Conservation (phyloP, 306 rosid species). For the Vigna trinervia region DNA sequence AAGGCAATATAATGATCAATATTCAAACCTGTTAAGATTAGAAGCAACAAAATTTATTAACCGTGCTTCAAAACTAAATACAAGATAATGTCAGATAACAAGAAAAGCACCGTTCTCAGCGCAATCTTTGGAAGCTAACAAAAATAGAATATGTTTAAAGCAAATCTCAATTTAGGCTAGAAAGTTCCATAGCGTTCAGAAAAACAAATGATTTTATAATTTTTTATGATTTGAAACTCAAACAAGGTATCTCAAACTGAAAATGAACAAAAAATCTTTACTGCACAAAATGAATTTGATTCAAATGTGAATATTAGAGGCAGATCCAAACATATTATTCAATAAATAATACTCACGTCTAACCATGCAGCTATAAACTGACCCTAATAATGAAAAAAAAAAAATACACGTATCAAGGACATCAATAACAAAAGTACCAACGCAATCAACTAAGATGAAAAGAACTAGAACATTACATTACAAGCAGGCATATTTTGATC, state of each 20-base stretch:
- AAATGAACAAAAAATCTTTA: too few relatives aligned
- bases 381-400: not conserved
- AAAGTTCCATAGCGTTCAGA: not conserved
- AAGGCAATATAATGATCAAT: constrained; percentile 23
- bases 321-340: not conserved
- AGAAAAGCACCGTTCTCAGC: constrained; percentile 12
- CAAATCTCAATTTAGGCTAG: not conserved
- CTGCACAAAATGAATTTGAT: not conserved
- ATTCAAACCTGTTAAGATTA: not conserved
- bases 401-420: not conserved
- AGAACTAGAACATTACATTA: not conserved
- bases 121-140: constrained; percentile 18
- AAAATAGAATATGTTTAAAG: constrained; percentile 12
- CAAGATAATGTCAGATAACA: not conserved
- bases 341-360: not conserved
- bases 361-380: not conserved
- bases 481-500: not conserved
- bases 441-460: not conserved
- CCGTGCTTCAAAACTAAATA: constrained; percentile 18
- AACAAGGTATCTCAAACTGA: constrained; percentile 3
- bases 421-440: not conserved
- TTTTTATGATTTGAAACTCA: constrained; percentile 23
- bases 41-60: not conserved
- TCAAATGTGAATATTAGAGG: not conserved
- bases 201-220: constrained; percentile 22